Base-by-base conservation (phyloP, 2,329 filamentous ascomycete genomes). In the Whalleya microplaca region DNA sequence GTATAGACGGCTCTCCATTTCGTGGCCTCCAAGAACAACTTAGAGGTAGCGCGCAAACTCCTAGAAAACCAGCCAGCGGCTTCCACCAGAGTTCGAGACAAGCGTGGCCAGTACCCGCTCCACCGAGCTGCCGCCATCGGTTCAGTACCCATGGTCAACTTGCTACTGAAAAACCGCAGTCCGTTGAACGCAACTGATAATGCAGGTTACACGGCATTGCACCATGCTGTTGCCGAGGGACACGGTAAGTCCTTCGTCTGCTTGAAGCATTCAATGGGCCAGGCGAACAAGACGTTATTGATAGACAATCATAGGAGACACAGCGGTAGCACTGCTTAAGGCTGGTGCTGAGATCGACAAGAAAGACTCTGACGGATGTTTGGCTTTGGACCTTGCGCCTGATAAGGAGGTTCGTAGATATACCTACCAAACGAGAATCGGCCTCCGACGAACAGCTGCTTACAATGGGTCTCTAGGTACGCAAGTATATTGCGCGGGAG, bases 71-170 rank as follows among this genome's bases (percentile, higher is more conserved):
- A 90, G 55, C 80, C 82, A 0, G 76, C 83, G 0, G 94, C 92
- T 12, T 92, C 88, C 3, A 85, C 92, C 1, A 81, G 94, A 21
- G 82, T 93, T 2, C 91, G 91, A 62, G 95, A 99, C 71, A 90
- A 85, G 68, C 84, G 92, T 27, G 91, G 91, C n/a, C 94, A 97
- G 71, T 86, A 97, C 55, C 84, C 96, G 6, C 82, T 99, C 21
- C 96, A 99, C 74, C 86, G 95, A 18, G 95, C 95, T 2, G 94
- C 95, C 0, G 94, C 95, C 2, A 85, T 92, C 2, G 96, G 96
- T 6, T 94, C 89, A 3, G 84, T 89, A n/a, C 92, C 94, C 4
- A 92, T 99, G 77, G 81, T 96, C 46, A 89, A 87, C 66, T 76
- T 96, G 40, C 77, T 99, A 14, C 77, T 97, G 16, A 85, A 90